Evolutionary conservation across 164 flowering plant genomes (phyloP).

Genomic region (Umbellularia californica): DNA sequence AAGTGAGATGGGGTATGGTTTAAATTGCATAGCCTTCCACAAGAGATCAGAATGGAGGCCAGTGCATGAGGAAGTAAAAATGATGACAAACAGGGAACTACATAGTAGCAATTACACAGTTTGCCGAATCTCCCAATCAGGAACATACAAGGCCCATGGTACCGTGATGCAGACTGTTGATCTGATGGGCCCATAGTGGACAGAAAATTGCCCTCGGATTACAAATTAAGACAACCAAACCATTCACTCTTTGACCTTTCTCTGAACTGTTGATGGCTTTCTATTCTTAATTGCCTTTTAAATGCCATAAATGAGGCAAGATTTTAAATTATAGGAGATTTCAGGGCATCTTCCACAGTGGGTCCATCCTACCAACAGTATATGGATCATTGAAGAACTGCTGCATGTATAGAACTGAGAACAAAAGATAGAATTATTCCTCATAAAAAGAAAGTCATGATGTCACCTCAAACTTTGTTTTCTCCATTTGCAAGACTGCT

Average conservation of each 20-base stretch:
- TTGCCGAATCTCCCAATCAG: neutral
- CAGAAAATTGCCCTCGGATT: neutral
- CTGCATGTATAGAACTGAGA: neutral
- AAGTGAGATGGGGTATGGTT: neutral
- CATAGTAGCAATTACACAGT: neutral
- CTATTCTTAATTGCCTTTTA: neutral
- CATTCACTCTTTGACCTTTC: neutral
- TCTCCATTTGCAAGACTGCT: constrained; percentile 64
- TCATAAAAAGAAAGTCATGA: neutral
- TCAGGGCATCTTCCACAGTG: neutral
- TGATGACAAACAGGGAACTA: neutral
- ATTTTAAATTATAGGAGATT: neutral
- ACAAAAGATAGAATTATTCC: neutral
- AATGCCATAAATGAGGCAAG: no score
- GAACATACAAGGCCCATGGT: neutral
- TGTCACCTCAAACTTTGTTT: constrained; percentile 77
- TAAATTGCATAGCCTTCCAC: neutral
- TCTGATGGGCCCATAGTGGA: no score
- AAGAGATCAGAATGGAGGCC: neutral
- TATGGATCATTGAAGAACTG: neutral
- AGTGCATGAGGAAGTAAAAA: neutral
- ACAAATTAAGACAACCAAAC: neutral
- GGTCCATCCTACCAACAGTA: neutral
- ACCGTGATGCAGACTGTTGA: no score
- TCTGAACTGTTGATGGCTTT: neutral